Evolutionary conservation across 495 filamentous ascomycete species (phyloP).

Genomic region (Neurospora sublineolata): DNA sequence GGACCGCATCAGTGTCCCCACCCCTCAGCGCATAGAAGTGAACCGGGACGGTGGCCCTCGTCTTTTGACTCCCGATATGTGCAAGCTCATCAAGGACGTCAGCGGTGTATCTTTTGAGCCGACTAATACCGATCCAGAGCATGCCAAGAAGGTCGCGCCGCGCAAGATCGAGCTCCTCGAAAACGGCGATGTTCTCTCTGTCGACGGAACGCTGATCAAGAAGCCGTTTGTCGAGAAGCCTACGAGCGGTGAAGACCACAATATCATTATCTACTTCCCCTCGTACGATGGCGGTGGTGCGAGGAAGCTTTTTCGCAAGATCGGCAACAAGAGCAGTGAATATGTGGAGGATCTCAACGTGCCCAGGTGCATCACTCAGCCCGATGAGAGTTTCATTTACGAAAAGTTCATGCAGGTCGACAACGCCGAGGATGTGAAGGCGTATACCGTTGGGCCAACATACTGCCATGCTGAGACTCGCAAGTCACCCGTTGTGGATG

Average conservation of each 20-base stretch:
- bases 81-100: constrained; percentile 62
- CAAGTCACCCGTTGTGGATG: constrained; percentile 94
- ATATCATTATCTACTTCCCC: constrained; percentile 95
- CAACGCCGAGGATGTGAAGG: constrained; percentile 96
- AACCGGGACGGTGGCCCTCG: constrained; percentile 86
- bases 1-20: constrained; percentile 79
- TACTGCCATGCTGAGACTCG: constrained; percentile 96
- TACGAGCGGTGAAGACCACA: constrained; percentile 96
- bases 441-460: constrained; percentile 87
- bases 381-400: constrained; percentile 77
- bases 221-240: constrained; percentile 99
- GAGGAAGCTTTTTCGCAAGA: constrained; percentile 84
- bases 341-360: constrained; percentile 63
- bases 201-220: constrained; percentile 67
- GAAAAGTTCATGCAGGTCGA: constrained; percentile 94
- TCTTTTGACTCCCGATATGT: constrained; percentile 62
- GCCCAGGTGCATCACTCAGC: constrained; percentile 71
- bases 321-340: constrained; percentile 96
- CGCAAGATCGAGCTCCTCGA: constrained; percentile 72
- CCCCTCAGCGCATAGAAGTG: constrained; percentile 81
- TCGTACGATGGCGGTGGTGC: constrained; percentile 77
- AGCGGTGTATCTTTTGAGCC: constrained; percentile 72
- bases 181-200: constrained; percentile 73
- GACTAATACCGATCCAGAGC: constrained; percentile 47
- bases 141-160: constrained; percentile 43